Percentiles rank a stretch among this genome's conserved stretches.
These are phyloP conservation scores for Oryza officinalis DNA, from an alignment of 176 grass and related monocot species.

Conservation along the genomic window DNA sequence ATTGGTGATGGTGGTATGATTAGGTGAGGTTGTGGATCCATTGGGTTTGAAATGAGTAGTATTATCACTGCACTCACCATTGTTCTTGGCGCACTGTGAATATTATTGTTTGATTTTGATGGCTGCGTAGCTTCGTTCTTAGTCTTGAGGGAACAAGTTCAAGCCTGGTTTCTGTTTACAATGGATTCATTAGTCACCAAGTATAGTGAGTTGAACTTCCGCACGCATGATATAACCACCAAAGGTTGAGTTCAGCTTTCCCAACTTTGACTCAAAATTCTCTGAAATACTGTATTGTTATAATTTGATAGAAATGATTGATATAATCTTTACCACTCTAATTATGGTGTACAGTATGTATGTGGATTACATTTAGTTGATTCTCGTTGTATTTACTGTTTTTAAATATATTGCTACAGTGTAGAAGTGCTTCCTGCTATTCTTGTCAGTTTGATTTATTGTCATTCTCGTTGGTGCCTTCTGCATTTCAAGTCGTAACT, in stretches of 20 bases:
- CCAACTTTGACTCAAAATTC: neutral
- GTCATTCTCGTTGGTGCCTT: neutral
- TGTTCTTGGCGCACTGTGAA: neutral
- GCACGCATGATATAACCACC: neutral
- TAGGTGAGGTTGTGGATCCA: neutral
- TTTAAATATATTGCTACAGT: neutral
- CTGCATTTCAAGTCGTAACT: neutral
- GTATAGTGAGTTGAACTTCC: neutral
- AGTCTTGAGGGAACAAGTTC: neutral
- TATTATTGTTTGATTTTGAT: neutral
- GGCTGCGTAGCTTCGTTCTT: neutral
- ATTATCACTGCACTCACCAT: neutral
- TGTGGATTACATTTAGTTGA: neutral
- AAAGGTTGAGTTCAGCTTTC: neutral
- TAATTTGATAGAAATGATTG: neutral
- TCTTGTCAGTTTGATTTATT: neutral
- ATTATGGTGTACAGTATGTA: neutral
- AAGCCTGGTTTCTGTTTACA: neutral
- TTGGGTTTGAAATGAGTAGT: neutral
- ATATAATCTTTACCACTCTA: neutral
- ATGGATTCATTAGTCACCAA: slow-evolving; percentile 4
- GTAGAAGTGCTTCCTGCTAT: neutral
- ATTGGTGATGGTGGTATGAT: neutral
- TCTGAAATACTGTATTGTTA: neutral
- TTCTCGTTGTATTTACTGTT: neutral